Base-by-base conservation (phyloP, 2,329 filamentous ascomycete species). In the Exserohilum rostratum region DNA sequence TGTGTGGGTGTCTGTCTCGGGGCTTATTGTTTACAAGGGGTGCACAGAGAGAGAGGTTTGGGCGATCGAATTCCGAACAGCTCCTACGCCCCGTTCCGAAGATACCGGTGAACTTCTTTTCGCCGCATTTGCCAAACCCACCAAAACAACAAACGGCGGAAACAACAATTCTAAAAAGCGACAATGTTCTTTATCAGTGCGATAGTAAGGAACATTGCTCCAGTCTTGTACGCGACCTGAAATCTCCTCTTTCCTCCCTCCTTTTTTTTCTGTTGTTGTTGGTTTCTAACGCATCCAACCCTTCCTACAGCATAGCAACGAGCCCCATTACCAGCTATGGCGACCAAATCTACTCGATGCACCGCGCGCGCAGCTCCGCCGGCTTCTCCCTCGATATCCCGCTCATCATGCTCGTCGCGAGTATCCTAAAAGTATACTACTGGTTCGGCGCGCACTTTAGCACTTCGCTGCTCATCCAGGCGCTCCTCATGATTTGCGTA, bases 331-430 rank as follows among this genome's bases (percentile, higher is more conserved):
- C 85, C 45, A 86, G 83, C 62, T 88, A 88, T 76, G 81, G 84
- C 57, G 86, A 88, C 72, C 86, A 88, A 69, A 88, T 88, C 68
- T 80, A 85, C 70, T 84, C 82, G 62, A 88, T 88, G 67, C 82
- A 87, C 74, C 81, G 80, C 61, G 81, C 75, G 53, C 80, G 83
- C 63, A 84, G 78, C 52, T 87, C 85, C 3, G 82, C 82, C 30
- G 86, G 86, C 29, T 88, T 88, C 74, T 87, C 85, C 13, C 77
- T 88, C 62, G 86, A 88, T 66, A 87, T 88, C 33, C 85, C 85
- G 13, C 73, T 88, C 64, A 88, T 88, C 61, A 88, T 88, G 85
- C 82, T 88, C 15, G 78, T 86, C 52, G 82, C 85, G 30, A 87
- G 84, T 33, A 85, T 87, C 53, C 70, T 87, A 15, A 88, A 88